A percentile compares a stretch with the other conserved stretches of the same genome.
Evolutionary conservation across 305 asterid species (phyloP).

Genomic region (Andrographis paniculata): DNA sequence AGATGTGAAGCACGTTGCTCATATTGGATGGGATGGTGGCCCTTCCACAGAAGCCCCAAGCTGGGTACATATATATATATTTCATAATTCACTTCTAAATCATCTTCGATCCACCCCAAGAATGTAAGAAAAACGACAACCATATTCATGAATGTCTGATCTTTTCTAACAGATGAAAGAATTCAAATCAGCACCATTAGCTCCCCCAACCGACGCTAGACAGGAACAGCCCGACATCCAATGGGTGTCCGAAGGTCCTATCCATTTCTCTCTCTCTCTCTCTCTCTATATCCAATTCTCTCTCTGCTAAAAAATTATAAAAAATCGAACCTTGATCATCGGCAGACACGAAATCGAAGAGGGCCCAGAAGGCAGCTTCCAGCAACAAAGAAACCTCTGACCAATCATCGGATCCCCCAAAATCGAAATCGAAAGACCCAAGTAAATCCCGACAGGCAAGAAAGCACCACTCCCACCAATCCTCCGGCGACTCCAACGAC

Average conservation of each 20-base stretch:
- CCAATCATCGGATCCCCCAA: neutral
- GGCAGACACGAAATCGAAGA: neutral
- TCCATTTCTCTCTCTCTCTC: neutral
- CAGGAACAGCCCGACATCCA: conserved; percentile 19
- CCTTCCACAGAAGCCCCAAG: conserved; percentile 41
- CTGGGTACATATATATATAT: too few species aligned
- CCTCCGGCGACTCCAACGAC: conserved; percentile 17
- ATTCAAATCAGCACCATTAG: conserved; percentile 28
- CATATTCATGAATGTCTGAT: too few species aligned
- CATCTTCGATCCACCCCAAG: too few species aligned
- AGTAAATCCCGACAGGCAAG: conserved; percentile 35
- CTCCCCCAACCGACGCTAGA: conserved; percentile 24
- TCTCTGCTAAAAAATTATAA: neutral
- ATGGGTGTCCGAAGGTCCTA: conserved; percentile 45
- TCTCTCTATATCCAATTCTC: neutral
- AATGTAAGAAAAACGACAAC: too few species aligned
- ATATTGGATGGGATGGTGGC: conserved; percentile 70
- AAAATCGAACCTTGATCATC: neutral
- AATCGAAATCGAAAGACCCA: neutral
- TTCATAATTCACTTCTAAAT: too few species aligned
- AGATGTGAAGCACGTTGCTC: conserved; percentile 68
- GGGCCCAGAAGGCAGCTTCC: neutral
- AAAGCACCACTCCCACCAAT: conserved; percentile 16
- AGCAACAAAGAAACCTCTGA: neutral
- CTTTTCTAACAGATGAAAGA: conserved; percentile 36